Evolutionary conservation across 208 protist species (phyloP).

Genomic region (Balamuthia mandrillaris): DNA sequence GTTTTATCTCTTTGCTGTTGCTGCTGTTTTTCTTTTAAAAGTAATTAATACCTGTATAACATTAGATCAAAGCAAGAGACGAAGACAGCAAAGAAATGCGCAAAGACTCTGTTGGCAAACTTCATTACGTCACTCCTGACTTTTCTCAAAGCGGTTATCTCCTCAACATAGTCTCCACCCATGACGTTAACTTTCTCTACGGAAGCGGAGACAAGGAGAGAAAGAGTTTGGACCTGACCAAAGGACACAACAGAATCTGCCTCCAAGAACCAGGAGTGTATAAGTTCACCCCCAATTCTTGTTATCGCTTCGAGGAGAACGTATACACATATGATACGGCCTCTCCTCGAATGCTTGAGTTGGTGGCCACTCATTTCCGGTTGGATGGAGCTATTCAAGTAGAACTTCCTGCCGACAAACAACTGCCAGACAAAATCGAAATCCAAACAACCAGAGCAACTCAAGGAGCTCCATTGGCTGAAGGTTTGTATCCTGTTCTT

Average conservation of each 20-base stretch:
- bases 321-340: slow-evolving; percentile 27
- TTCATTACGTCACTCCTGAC: background rate
- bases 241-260: slow-evolving; percentile 29
- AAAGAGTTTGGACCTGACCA: slow-evolving; percentile 12
- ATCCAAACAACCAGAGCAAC: background rate
- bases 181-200: slow-evolving; percentile 12
- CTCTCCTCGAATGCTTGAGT: slow-evolving; percentile 8
- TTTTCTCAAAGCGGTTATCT: background rate
- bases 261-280: slow-evolving; percentile 31
- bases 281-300: slow-evolving; percentile 14
- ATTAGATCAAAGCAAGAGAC: no score
- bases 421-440: background rate
- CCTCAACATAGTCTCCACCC: slow-evolving; percentile 3
- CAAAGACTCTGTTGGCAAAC: background rate
- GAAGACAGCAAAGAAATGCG: background rate
- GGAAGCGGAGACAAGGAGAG: background rate
- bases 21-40: no score
- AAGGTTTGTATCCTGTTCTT: background rate
- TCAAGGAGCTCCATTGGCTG: background rate
- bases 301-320: slow-evolving; percentile 20
- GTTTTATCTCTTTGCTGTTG: no score
- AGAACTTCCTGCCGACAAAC: background rate
- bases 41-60: no score
- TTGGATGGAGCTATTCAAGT: slow-evolving; percentile 1
- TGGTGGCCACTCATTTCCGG: slow-evolving; percentile 24